A percentile compares a stretch with the other conserved stretches of the same genome.
These are phyloP conservation scores for Hsuehochloa calcarea DNA, from an alignment of 176 grass and related monocot genomes.

Conservation along the genomic window DNA sequence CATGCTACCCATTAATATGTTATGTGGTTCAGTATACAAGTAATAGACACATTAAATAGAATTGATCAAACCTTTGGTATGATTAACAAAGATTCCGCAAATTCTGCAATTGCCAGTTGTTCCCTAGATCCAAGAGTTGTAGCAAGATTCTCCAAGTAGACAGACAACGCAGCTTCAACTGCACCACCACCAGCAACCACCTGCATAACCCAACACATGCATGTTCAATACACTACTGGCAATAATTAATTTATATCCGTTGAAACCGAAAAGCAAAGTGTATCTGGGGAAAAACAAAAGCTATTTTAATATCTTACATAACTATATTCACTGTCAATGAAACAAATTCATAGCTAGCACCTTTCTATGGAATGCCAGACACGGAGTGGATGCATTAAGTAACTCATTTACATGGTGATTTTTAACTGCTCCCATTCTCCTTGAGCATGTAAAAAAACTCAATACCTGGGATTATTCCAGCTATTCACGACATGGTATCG, in stretches of 20 bases:
- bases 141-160: slow-evolving; percentile 85
- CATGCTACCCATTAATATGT: slow-evolving; percentile 14
- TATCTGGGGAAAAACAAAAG: not conserved
- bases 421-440: not conserved
- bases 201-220: slow-evolving; percentile 34
- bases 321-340: not conserved
- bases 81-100: slow-evolving; percentile 80
- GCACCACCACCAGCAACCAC: slow-evolving; percentile 96
- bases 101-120: slow-evolving; percentile 76
- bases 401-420: not conserved
- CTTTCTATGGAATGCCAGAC: not conserved
- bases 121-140: slow-evolving; percentile 87
- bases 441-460: not conserved
- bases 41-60: not conserved
- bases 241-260: not conserved
- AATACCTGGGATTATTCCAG: not conserved
- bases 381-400: not conserved
- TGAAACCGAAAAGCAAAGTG: not conserved
- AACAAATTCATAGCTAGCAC: not conserved
- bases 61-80: slow-evolving; percentile 67
- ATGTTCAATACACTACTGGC: not conserved
- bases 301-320: not conserved
- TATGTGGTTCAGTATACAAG: not conserved
- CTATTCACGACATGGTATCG: not conserved
- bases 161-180: slow-evolving; percentile 79